These are phyloP conservation scores for Ceratocystiopsis sp. DNA, from an alignment of 2,329 filamentous ascomycete species.

Conservation along the genomic window DNA sequence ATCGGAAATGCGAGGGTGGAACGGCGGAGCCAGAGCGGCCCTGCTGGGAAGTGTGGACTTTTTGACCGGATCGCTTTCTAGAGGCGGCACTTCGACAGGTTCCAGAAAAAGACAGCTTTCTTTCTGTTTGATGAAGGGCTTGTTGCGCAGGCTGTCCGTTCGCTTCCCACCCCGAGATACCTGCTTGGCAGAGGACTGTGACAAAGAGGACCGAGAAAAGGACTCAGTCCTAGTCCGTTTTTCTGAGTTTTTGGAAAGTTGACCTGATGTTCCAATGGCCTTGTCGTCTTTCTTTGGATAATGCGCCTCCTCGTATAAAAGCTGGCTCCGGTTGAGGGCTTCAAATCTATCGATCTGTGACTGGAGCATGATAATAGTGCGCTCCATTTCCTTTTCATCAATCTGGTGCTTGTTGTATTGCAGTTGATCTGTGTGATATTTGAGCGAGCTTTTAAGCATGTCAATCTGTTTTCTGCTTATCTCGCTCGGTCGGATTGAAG, in stretches of 20 bases:
- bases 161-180: slow-evolving; percentile 1
- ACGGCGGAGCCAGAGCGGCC: slow-evolving; percentile 31
- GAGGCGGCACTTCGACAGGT: slow-evolving; percentile 14
- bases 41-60: slow-evolving; percentile 24
- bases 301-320: slow-evolving; percentile 26
- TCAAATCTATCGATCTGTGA: slow-evolving; percentile 26
- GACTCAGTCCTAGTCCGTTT: not conserved
- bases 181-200: slow-evolving; percentile 2
- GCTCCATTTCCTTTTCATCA: slow-evolving; percentile 34
- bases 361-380: slow-evolving; percentile 25
- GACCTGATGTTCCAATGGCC: slow-evolving; percentile 11
- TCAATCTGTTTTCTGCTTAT: slow-evolving; percentile 42
- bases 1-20: slow-evolving; percentile 23
- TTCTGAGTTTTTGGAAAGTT: not conserved
- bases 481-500: slow-evolving; percentile 44
- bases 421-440: slow-evolving; percentile 39
- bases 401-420: slow-evolving; percentile 46
- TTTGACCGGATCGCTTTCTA: slow-evolving; percentile 13
- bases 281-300: slow-evolving; percentile 18
- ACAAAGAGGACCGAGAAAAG: not conserved
- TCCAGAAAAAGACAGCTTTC: slow-evolving; percentile 12
- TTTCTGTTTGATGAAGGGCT: slow-evolving; percentile 7
- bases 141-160: slow-evolving; percentile 7
- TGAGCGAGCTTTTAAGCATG: slow-evolving; percentile 32
- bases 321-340: slow-evolving; percentile 24